Conservation (phyloP, 116 monocot species). For the Zostera marina region DNA sequence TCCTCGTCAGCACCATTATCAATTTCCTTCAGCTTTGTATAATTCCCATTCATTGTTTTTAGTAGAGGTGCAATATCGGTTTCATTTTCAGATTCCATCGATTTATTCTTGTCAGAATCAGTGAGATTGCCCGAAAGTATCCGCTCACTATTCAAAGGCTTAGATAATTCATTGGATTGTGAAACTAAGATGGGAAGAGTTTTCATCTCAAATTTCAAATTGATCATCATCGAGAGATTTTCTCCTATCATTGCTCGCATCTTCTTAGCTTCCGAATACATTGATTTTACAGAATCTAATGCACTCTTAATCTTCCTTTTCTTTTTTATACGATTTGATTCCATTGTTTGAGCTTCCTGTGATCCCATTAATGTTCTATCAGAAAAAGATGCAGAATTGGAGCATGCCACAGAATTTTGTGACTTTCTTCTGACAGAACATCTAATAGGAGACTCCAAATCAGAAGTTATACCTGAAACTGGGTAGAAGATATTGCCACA, state of each 20-base stretch:
- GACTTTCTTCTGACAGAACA: conserved; percentile 53
- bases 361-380: conserved; percentile 81
- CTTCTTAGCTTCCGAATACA: conserved; percentile 6
- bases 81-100: not conserved
- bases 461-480: conserved; percentile 82
- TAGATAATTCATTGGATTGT: not conserved
- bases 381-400: conserved; percentile 63
- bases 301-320: conserved; percentile 22
- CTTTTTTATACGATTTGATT: conserved; percentile 9
- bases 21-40: conserved; percentile 46
- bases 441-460: conserved; percentile 50
- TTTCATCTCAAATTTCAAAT: conserved; percentile 1
- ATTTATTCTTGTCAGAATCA: not conserved
- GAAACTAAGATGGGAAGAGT: not conserved
- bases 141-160: not conserved
- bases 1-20: conserved; percentile 57
- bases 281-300: not conserved
- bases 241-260: conserved; percentile 7
- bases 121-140: not conserved
- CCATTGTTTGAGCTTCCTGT: conserved; percentile 38
- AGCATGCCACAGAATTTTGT: conserved; percentile 43
- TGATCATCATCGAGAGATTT: conserved; percentile 9
- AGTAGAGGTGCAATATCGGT: conserved; percentile 10
- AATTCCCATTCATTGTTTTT: conserved; percentile 25
- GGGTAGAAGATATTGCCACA: conserved; percentile 9